Evolutionary conservation across 176 grass and related monocot species (phyloP).

Genomic region (Poa pratensis): DNA sequence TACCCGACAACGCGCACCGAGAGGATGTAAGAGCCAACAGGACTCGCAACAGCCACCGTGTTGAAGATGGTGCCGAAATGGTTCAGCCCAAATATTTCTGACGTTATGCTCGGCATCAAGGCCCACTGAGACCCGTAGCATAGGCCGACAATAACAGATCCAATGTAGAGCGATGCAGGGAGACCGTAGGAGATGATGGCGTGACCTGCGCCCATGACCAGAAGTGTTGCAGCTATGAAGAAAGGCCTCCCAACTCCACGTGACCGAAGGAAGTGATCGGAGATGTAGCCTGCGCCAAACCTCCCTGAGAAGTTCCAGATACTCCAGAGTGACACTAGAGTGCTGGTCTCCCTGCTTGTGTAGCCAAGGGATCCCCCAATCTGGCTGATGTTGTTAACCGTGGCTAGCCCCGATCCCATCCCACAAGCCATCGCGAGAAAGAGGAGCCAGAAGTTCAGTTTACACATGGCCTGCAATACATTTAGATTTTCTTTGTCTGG

Average conservation of each 20-base stretch:
- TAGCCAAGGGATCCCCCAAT: slow-evolving; percentile 74
- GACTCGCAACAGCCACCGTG: slow-evolving; percentile 68
- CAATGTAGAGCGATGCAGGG: slow-evolving; percentile 58
- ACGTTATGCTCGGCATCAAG: slow-evolving; percentile 79
- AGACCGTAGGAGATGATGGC: slow-evolving; percentile 60
- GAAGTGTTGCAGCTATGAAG: slow-evolving; percentile 54
- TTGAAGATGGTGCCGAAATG: slow-evolving; percentile 83
- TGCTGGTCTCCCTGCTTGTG: slow-evolving; percentile 56
- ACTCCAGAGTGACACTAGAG: slow-evolving; percentile 70
- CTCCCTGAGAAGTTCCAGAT: slow-evolving; percentile 83
- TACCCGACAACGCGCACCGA: slow-evolving; percentile 72
- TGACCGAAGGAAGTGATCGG: slow-evolving; percentile 54
- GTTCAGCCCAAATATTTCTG: slow-evolving; percentile 69
- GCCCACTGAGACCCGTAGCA: slow-evolving; percentile 80
- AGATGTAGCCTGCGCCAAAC: slow-evolving; percentile 62
- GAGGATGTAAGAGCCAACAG: slow-evolving; percentile 69
- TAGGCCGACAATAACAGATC: slow-evolving; percentile 64
- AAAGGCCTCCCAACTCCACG: slow-evolving; percentile 54
- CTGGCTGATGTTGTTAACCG: slow-evolving; percentile 87
- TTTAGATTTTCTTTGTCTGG: slow-evolving; percentile 50
- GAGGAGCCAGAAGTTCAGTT: slow-evolving; percentile 69
- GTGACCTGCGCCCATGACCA: slow-evolving; percentile 61
- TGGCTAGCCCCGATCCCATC: slow-evolving; percentile 76
- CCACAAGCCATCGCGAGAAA: slow-evolving; percentile 73
- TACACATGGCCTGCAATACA: slow-evolving; percentile 60